Base-by-base conservation (phyloP, 495 filamentous ascomycete genomes). In the Penicillium parvum region DNA sequence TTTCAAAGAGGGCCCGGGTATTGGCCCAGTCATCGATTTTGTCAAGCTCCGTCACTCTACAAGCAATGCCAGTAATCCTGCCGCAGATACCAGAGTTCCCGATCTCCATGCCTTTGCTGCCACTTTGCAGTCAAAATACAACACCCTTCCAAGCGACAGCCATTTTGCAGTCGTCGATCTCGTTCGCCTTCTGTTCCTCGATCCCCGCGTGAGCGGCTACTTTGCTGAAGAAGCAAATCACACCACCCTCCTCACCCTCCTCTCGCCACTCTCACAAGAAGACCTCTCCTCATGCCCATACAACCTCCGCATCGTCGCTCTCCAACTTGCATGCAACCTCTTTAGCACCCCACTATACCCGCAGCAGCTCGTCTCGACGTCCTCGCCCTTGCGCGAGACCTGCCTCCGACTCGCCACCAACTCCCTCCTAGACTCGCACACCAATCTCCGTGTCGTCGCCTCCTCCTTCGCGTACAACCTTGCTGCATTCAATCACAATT, bases 381-480 rank as follows among this genome's bases (percentile, higher is more conserved):
- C 61, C 43, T 40, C 60, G 45, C 19, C 50, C 1, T 58, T 82
- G 3, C 60, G 57, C 17, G 53, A 59, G 34, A 50, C 48, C 14
- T 53, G 47, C 28, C 50, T 79, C 16, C 60, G 63, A 19, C 66
- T 83, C 12, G 61, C 75, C 12, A 77, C 75, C 7, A 62, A 67
- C 35, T 73, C 66, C 20, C 73, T 85, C 4, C 61, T 84, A 3
- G 79, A 82, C 54, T 61, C 59, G 35, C 71, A 59, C 59, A 65
- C 60, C 14, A 72, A 44, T 60, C 65, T 81, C 15, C 82, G 90
- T 21, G 85, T 89, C 10, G 84, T 88, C 5, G 87, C 90, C 0
- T 76, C 89, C 11, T 84, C 84, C 1, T 65, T 96, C n/a, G 77
- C 86, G 1, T 90, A 90, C 64, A 95, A 96, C 45, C 60, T 97